Evolutionary conservation across 2,329 filamentous ascomycete species (phyloP).

Genomic region (Verticillium zaregamsianum): DNA sequence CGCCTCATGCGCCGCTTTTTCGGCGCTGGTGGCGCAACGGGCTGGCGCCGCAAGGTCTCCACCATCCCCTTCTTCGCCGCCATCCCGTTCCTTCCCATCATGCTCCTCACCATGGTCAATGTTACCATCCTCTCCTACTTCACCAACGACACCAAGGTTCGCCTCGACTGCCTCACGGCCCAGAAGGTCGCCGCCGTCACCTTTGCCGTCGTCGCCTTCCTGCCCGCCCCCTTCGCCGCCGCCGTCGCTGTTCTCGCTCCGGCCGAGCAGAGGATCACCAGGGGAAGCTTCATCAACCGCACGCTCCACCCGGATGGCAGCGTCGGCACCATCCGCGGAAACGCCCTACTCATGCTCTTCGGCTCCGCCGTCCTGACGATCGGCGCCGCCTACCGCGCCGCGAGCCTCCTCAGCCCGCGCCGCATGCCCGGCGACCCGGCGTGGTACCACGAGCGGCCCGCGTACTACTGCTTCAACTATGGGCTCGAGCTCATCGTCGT

Average conservation of each 20-base stretch:
- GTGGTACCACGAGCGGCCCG: slow-evolving; percentile 66
- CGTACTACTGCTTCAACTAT: slow-evolving; percentile 80
- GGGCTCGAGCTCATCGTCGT: slow-evolving; percentile 68
- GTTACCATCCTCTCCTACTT: slow-evolving; percentile 3
- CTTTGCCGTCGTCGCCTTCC: slow-evolving; percentile 2
- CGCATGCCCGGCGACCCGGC: slow-evolving; percentile 43
- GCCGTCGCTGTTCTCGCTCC: slow-evolving; percentile 45
- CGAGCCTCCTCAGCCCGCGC: slow-evolving; percentile 51
- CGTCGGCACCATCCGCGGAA: slow-evolving; percentile 60
- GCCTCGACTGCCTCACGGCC: slow-evolving; percentile 1
- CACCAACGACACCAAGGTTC: slow-evolving; percentile 2
- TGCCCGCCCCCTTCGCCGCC: slow-evolving; percentile 8
- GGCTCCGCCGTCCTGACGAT: slow-evolving; percentile 58
- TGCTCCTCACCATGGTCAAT: slow-evolving; percentile 39
- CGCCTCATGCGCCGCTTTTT: slow-evolving; percentile 65
- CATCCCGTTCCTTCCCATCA: slow-evolving; percentile 59
- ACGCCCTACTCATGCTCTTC: slow-evolving; percentile 59
- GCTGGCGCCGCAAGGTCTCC: slow-evolving; percentile 60
- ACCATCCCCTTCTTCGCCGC: slow-evolving; percentile 59
- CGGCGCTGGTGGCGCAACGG: slow-evolving; percentile 36
- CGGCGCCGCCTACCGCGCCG: slow-evolving; percentile 66
- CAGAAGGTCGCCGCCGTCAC: slow-evolving; percentile 1
- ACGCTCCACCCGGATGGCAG: slow-evolving; percentile 55
- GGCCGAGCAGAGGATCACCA: slow-evolving; percentile 49
- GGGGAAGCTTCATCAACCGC: slow-evolving; percentile 63